Conservation (phyloP, 2,329 filamentous ascomycete species). For the Neurospora crassa region DNA sequence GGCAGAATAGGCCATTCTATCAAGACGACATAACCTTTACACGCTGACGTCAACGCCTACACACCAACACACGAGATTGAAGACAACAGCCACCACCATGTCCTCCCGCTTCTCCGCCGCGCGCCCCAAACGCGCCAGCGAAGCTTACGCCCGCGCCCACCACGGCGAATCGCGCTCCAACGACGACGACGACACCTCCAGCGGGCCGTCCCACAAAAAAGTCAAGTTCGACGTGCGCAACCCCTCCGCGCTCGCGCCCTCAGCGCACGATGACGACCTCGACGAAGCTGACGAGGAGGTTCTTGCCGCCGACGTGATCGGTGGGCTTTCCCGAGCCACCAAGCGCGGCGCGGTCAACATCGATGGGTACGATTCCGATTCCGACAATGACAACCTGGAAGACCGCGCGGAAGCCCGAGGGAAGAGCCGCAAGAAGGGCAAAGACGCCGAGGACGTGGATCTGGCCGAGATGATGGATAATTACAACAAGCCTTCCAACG, state of each 20-base stretch:
- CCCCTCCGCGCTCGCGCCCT: slow-evolving; percentile 80
- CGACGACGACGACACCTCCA: not conserved
- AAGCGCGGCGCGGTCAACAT: slow-evolving; percentile 94
- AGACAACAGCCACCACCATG: slow-evolving; percentile 11
- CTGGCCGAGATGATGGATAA: slow-evolving; percentile 44
- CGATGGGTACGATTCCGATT: slow-evolving; percentile 94
- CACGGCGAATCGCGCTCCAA: slow-evolving; percentile 41
- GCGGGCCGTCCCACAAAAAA: slow-evolving; percentile 52
- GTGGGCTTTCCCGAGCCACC: slow-evolving; percentile 60
- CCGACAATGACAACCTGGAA: slow-evolving; percentile 82
- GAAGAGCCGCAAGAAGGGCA: slow-evolving; percentile 19
- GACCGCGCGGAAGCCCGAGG: slow-evolving; percentile 55
- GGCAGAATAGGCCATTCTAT: not conserved
- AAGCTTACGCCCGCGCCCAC: slow-evolving; percentile 69
- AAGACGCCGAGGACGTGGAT: slow-evolving; percentile 31
- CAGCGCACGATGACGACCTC: slow-evolving; percentile 62
- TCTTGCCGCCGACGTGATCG: slow-evolving; percentile 88
- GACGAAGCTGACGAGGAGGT: slow-evolving; percentile 47
- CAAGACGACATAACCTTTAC: not conserved
- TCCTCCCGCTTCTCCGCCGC: slow-evolving; percentile 50
- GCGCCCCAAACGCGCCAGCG: slow-evolving; percentile 73
- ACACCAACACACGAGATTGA: slow-evolving; percentile 22
- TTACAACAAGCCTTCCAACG: slow-evolving; percentile 35
- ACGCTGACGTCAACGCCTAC: not conserved
- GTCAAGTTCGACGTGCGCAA: slow-evolving; percentile 92